Percentiles rank a stretch among this genome's conserved stretches.
phyloP scores from a whole-genome alignment of 257 asterid species.

The Dorcoceras hygrometricum region DNA sequence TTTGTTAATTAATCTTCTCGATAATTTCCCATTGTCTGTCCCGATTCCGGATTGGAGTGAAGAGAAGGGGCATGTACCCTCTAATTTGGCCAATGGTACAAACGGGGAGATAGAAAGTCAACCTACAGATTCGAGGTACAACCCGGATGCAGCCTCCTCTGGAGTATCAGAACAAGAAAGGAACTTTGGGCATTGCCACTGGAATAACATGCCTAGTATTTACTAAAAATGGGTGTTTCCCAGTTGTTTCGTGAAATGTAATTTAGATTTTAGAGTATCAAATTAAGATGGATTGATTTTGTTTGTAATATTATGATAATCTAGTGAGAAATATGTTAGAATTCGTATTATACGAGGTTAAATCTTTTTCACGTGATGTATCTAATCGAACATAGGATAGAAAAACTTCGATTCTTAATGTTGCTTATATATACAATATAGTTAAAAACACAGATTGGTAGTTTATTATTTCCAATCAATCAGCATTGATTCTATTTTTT shows the following conservation, averaged over 20 bases:
- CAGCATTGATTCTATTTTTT: too few species aligned
- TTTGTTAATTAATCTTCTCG: conserved; percentile 42
- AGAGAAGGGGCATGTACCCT: conserved; percentile 26
- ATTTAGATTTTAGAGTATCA: background rate
- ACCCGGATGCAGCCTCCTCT: conserved; percentile 25
- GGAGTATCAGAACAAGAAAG: conserved; percentile 34
- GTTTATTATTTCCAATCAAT: too few species aligned
- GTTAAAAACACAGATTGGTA: too few species aligned
- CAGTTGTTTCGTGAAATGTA: too few species aligned
- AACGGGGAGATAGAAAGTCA: conserved; percentile 18
- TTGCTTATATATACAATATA: too few species aligned
- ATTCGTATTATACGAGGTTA: background rate
- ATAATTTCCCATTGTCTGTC: conserved; percentile 49
- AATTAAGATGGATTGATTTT: conserved; percentile 9
- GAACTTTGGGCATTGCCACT: conserved; percentile 38
- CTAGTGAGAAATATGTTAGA: background rate
- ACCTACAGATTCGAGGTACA: conserved; percentile 25
- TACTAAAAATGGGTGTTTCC: conserved; percentile 25
- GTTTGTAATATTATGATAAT: conserved; percentile 3
- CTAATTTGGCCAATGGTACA: conserved; percentile 28
- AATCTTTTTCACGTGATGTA: background rate
- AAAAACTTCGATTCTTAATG: too few species aligned
- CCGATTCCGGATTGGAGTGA: conserved; percentile 56
- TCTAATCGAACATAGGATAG: too few species aligned
- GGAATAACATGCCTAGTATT: conserved; percentile 57